Evolutionary conservation across 768 basidiomycete species (phyloP).

Genomic region (Lactifluus volemus): DNA sequence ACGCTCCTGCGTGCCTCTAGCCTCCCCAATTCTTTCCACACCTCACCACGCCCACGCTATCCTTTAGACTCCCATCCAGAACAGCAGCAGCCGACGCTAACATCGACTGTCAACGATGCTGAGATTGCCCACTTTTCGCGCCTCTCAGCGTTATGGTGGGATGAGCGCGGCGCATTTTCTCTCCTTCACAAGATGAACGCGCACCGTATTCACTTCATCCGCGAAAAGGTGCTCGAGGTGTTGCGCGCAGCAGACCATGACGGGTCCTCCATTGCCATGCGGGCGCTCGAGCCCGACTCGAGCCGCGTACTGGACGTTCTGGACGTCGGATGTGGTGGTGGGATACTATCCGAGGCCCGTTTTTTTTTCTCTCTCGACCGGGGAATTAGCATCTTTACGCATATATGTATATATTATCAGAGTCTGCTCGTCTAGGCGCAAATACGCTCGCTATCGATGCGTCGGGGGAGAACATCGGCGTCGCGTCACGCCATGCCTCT

Average conservation of each 20-base stretch:
- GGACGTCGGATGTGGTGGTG: conserved; percentile 95
- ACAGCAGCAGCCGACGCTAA: neutral
- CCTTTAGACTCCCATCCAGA: neutral
- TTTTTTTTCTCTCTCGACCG: neutral
- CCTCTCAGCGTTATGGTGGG: conserved; percentile 92
- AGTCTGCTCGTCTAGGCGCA: conserved; percentile 78
- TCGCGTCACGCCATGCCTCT: conserved; percentile 75
- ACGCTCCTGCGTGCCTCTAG: neutral
- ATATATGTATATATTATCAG: too few relatives aligned
- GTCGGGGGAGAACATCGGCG: conserved; percentile 74
- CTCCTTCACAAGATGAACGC: conserved; percentile 95
- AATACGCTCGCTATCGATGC: conserved; percentile 91
- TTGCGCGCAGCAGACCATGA: conserved; percentile 41
- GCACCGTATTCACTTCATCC: conserved; percentile 71
- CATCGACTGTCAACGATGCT: conserved; percentile 54
- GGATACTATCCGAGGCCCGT: conserved; percentile 80
- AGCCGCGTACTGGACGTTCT: conserved; percentile 53
- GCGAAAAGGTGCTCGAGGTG: conserved; percentile 61
- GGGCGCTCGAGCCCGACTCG: conserved; percentile 16
- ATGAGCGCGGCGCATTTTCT: conserved; percentile 84
- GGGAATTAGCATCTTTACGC: neutral
- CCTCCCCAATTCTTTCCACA: neutral
- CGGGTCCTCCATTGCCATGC: conserved; percentile 24
- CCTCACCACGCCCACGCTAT: neutral
- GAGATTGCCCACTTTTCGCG: conserved; percentile 88